Evolutionary conservation across 176 grass and related monocot genomes (phyloP).

Genomic region (Carex myosuroides): DNA sequence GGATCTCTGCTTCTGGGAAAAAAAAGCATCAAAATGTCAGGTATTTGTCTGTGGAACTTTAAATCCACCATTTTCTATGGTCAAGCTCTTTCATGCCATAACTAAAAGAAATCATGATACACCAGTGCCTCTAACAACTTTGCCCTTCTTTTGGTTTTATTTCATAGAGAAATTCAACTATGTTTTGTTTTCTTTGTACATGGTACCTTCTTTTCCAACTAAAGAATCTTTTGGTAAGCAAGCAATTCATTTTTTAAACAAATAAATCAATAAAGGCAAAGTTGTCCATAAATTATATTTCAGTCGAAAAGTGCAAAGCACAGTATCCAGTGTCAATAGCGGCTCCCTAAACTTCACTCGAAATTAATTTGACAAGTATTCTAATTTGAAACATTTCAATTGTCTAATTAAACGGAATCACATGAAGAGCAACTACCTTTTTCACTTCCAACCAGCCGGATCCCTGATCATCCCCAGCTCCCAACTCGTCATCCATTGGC

Average conservation of each 20-base stretch:
- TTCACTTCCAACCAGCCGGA: constrained; percentile 95
- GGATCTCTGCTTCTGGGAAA: constrained; percentile 54
- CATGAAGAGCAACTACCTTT: constrained; percentile 37
- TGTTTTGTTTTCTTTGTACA: background rate
- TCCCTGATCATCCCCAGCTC: constrained; percentile 59
- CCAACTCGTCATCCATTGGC: constrained; percentile 48
- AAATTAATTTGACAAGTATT: background rate
- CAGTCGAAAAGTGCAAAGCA: background rate
- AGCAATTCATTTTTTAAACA: background rate
- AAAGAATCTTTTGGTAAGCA: background rate
- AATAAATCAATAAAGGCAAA: constrained; percentile 1
- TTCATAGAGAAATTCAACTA: background rate
- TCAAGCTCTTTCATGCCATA: background rate
- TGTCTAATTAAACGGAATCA: background rate
- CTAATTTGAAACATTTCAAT: background rate
- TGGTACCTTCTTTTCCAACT: background rate
- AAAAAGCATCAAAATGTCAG: constrained; percentile 12
- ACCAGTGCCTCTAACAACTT: background rate
- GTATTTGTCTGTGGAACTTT: background rate
- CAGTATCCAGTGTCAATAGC: background rate
- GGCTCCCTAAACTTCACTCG: background rate
- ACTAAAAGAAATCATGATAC: background rate
- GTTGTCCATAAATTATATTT: background rate
- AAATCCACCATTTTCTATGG: background rate
- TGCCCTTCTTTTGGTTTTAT: background rate